phyloP scores from a whole-genome alignment of 352 stramenopile species.

The Discostella stelligera region DNA sequence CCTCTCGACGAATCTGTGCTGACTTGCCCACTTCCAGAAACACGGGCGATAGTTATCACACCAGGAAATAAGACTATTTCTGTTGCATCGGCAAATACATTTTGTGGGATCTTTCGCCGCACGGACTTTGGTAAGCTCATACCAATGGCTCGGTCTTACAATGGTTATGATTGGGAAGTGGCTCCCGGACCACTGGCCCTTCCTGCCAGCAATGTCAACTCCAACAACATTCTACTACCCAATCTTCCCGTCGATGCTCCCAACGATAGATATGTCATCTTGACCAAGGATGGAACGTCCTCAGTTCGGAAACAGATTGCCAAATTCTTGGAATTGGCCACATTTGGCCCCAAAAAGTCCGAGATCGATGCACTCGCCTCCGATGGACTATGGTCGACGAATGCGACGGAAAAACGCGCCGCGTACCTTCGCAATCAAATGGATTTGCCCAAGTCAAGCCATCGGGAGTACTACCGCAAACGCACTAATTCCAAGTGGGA shows the following conservation, averaged over 20 bases:
- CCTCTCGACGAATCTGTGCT: constrained; percentile 11
- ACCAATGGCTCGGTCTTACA: constrained; percentile 65
- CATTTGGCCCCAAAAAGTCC: constrained; percentile 54
- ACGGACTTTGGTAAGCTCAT: constrained; percentile 39
- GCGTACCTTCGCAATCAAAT: constrained; percentile 47
- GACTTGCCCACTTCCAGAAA: constrained; percentile 18
- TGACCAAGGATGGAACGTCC: constrained; percentile 35
- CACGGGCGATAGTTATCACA: neutral
- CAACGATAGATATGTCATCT: constrained; percentile 49
- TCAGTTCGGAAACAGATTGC: constrained; percentile 42
- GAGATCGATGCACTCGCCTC: constrained; percentile 46
- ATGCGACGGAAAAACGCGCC: constrained; percentile 16
- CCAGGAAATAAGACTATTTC: constrained; percentile 14
- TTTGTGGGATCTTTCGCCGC: constrained; percentile 53
- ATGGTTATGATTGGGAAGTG: constrained; percentile 60
- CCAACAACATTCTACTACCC: constrained; percentile 20
- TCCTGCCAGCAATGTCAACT: constrained; percentile 19
- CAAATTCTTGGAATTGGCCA: constrained; percentile 63
- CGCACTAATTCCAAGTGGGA: constrained; percentile 40
- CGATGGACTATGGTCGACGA: constrained; percentile 14
- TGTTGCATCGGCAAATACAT: constrained; percentile 16
- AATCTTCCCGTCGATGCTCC: constrained; percentile 17
- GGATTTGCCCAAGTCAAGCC: constrained; percentile 24
- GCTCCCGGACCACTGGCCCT: constrained; percentile 42
- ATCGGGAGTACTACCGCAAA: constrained; percentile 52